Conservation (phyloP, 495 filamentous ascomycete genomes). For the Tuber borchii region DNA sequence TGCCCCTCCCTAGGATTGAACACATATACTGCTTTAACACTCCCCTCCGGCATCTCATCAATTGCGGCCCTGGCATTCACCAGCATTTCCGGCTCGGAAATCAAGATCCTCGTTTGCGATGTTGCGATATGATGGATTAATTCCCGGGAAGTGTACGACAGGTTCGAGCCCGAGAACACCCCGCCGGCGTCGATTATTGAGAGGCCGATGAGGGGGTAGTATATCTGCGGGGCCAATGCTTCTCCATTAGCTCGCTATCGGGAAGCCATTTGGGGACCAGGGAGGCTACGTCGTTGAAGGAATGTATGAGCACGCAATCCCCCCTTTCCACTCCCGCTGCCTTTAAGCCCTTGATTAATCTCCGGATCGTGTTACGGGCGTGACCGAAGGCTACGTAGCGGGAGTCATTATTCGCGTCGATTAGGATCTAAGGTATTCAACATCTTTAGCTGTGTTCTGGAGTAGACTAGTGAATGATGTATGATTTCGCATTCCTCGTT, state of each 20-base stretch:
- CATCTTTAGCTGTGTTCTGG: neutral
- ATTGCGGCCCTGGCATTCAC: constrained; percentile 46
- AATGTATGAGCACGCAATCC: constrained; percentile 55
- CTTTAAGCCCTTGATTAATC: constrained; percentile 51
- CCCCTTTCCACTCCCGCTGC: constrained; percentile 51
- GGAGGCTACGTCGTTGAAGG: constrained; percentile 54
- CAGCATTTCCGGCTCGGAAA: constrained; percentile 52
- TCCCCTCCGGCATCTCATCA: constrained; percentile 54
- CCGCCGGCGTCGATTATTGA: constrained; percentile 51
- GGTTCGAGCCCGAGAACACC: constrained; percentile 51
- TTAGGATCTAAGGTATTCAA: constrained; percentile 45
- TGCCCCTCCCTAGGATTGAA: constrained; percentile 45
- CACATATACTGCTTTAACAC: constrained; percentile 53
- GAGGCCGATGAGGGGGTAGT: constrained; percentile 48
- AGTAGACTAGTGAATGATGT: no score
- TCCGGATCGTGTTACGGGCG: constrained; percentile 46
- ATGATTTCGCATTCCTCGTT: no score
- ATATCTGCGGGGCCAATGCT: constrained; percentile 33
- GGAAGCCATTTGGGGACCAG: neutral
- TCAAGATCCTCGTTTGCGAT: constrained; percentile 45
- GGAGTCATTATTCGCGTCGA: constrained; percentile 49
- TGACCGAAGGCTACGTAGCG: constrained; percentile 51
- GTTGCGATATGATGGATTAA: constrained; percentile 49
- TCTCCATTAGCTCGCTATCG: constrained; percentile 7
- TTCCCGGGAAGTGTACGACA: constrained; percentile 48